Conservation (phyloP, 257 asterid species). For the Eustoma russellianum region DNA sequence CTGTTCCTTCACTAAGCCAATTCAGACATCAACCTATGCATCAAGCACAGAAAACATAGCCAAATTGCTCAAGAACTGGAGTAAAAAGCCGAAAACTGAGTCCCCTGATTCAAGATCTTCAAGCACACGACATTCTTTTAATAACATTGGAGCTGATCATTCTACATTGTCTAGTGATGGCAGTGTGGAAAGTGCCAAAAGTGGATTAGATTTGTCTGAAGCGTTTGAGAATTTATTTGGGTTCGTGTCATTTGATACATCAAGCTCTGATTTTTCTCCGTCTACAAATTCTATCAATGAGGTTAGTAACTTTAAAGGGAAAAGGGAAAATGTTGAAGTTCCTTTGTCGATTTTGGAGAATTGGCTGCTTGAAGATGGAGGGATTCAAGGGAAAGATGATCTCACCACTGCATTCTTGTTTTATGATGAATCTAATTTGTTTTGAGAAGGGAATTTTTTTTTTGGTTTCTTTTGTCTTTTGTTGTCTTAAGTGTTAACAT, state of each 20-base stretch:
- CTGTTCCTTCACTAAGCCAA: conserved; percentile 3
- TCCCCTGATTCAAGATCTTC: conserved; percentile 28
- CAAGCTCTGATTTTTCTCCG: conserved; percentile 43
- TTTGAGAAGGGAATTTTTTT: conserved; percentile 17
- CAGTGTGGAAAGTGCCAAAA: conserved; percentile 20
- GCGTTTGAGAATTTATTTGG: conserved; percentile 55
- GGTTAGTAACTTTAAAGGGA: conserved; percentile 21
- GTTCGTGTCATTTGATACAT: conserved; percentile 38
- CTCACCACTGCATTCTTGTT: conserved; percentile 24
- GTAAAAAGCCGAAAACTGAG: conserved; percentile 4
- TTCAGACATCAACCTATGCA: conserved; percentile 34
- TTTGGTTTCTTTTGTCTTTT: too few species aligned
- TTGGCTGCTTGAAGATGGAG: conserved; percentile 52
- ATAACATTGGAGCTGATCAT: conserved; percentile 9
- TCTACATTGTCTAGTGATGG: conserved; percentile 22
- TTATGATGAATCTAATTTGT: conserved; percentile 35
- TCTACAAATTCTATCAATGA: conserved; percentile 45
- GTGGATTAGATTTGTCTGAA: conserved; percentile 23
- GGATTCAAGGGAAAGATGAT: conserved; percentile 36
- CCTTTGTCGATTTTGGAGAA: conserved; percentile 54
- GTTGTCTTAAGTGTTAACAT: too few species aligned
- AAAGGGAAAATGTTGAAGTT: conserved; percentile 23
- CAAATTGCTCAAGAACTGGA: conserved; percentile 62
- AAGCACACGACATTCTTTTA: conserved; percentile 30
- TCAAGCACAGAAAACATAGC: conserved; percentile 81